Conservation (phyloP, 2,329 filamentous ascomycete species). For the Hypoxylon sp. region DNA sequence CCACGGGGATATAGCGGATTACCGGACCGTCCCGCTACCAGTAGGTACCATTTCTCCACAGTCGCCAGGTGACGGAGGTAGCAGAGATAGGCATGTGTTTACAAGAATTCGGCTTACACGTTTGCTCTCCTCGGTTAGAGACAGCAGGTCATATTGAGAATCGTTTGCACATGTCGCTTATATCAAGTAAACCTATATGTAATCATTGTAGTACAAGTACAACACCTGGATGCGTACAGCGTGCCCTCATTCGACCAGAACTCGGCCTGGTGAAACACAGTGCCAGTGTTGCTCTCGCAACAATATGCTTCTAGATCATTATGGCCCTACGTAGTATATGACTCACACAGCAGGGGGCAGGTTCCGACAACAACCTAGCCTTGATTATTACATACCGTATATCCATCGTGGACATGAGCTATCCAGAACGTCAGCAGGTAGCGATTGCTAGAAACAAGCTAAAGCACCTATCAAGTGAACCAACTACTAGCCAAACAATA, state of each 20-base stretch:
- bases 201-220: slow-evolving; percentile 3
- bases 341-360: not conserved
- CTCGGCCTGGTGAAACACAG: not conserved
- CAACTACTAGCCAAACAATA: not conserved
- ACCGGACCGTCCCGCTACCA: slow-evolving; percentile 26
- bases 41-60: slow-evolving; percentile 17
- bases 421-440: not conserved
- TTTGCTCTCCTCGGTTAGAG: not conserved
- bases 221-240: slow-evolving; percentile 8
- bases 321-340: not conserved
- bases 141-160: not conserved
- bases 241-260: slow-evolving; percentile 1
- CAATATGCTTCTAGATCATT: not conserved
- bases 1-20: slow-evolving; percentile 19
- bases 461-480: not conserved
- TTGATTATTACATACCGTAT: not conserved
- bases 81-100: not conserved
- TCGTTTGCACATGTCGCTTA: not conserved
- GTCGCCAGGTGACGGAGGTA: not conserved
- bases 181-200: not conserved
- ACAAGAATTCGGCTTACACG: not conserved
- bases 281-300: not conserved
- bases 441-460: not conserved
- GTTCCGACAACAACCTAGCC: too few species aligned
- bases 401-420: not conserved